phyloP scores from a whole-genome alignment of 805 yeast species.

The Teunomyces atbi region DNA sequence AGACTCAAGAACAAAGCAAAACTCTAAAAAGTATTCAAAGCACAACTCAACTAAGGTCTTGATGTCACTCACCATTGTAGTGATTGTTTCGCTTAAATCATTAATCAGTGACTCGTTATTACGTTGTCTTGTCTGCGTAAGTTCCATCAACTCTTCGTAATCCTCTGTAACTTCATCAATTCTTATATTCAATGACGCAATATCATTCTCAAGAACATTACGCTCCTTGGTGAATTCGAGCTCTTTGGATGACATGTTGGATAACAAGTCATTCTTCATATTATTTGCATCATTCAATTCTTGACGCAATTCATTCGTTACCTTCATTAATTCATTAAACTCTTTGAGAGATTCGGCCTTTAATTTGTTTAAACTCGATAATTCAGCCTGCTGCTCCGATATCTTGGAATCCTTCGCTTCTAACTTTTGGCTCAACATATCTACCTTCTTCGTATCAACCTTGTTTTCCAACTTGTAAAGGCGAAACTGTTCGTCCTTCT shows the following conservation, averaged over 20 bases:
- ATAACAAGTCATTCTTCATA: conserved; percentile 63
- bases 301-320: conserved; percentile 10
- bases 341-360: conserved; percentile 13
- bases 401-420: conserved; percentile 13
- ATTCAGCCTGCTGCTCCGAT: conserved; percentile 13
- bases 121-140: conserved; percentile 28
- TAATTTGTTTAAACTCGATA: conserved; percentile 11
- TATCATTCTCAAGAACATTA: conserved; percentile 46
- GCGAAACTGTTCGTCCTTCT: conserved; percentile 8
- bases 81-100: conserved; percentile 21
- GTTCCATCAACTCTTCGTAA: conserved; percentile 42
- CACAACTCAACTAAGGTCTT: conserved; percentile 15
- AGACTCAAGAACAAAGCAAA: conserved; percentile 62
- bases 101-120: conserved; percentile 26
- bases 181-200: conserved; percentile 41
- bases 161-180: conserved; percentile 48
- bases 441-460: conserved; percentile 8
- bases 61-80: conserved; percentile 13
- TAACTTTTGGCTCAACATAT: conserved; percentile 12
- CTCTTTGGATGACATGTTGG: conserved; percentile 67
- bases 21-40: conserved; percentile 37
- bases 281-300: conserved; percentile 23
- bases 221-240: conserved; percentile 56
- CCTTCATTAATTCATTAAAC: conserved; percentile 13
- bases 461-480: conserved; percentile 8